Conservation (phyloP, 1,284 basidiomycete genomes). For the Cutaneotrichosporon sp. region DNA sequence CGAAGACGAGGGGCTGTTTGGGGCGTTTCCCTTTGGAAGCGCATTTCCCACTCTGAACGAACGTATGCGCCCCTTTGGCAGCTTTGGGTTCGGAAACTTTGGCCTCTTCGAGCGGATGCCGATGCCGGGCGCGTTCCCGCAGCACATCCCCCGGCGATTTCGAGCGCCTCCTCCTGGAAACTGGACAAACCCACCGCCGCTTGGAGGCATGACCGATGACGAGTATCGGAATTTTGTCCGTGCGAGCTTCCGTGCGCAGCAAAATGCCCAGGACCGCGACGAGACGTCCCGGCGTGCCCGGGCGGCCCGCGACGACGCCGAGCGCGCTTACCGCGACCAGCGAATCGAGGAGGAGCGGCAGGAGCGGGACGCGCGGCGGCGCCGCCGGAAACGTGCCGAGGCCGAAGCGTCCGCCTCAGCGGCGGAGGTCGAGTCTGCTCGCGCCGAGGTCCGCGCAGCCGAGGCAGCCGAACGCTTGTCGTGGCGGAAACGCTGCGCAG, state of each 20-base stretch:
- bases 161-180: conserved; percentile 5
- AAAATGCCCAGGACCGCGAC: conserved; percentile 19
- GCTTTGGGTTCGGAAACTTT: no score
- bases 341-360: conserved; percentile 1
- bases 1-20: not conserved
- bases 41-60: not conserved
- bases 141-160: conserved; percentile 4
- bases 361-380: not conserved
- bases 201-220: conserved; percentile 27
- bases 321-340: not conserved
- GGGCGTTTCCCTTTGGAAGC: not conserved
- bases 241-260: conserved; percentile 22
- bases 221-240: conserved; percentile 29
- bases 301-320: not conserved
- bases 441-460: not conserved
- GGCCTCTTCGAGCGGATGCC: no score
- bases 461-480: conserved; percentile 12
- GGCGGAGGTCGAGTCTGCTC: not conserved
- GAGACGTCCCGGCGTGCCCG: conserved; percentile 2
- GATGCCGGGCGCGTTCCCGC: not conserved
- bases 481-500: conserved; percentile 19
- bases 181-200: conserved; percentile 10
- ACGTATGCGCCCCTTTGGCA: not conserved
- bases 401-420: not conserved
- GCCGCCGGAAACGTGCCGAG: not conserved